Conservation (phyloP, 2,329 filamentous ascomycete genomes). For the Neonectria hederae region DNA sequence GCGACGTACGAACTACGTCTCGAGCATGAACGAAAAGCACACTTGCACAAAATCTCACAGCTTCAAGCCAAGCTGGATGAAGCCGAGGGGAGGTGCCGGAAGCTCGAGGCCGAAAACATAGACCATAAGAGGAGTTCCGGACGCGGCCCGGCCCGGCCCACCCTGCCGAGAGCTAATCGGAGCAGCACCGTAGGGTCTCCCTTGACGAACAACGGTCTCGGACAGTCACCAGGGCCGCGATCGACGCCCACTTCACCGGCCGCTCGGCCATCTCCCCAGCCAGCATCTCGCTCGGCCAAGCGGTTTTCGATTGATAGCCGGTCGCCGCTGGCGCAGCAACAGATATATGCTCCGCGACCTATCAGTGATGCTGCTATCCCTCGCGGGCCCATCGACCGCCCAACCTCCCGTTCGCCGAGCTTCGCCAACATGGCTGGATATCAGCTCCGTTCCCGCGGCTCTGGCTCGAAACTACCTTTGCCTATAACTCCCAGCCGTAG, state of each 20-base stretch:
- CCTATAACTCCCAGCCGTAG: slow-evolving; percentile 51
- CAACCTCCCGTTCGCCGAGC: slow-evolving; percentile 40
- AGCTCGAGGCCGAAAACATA: slow-evolving; percentile 42
- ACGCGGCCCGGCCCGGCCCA: slow-evolving; percentile 26
- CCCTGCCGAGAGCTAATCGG: slow-evolving; percentile 33
- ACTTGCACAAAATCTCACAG: slow-evolving; percentile 45
- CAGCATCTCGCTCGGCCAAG: slow-evolving; percentile 31
- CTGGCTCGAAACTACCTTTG: slow-evolving; percentile 52
- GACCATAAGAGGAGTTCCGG: slow-evolving; percentile 34
- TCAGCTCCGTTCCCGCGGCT: slow-evolving; percentile 47
- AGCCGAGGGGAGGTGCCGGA: slow-evolving; percentile 46
- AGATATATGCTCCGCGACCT: slow-evolving; percentile 23
- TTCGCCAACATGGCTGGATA: slow-evolving; percentile 41
- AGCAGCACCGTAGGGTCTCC: slow-evolving; percentile 29
- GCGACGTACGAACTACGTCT: slow-evolving; percentile 52
- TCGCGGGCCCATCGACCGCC: slow-evolving; percentile 24
- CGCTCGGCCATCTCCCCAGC: slow-evolving; percentile 28
- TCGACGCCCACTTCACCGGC: slow-evolving; percentile 40
- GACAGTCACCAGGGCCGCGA: slow-evolving; percentile 33
- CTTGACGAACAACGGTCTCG: slow-evolving; percentile 25
- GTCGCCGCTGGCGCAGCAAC: slow-evolving; percentile 20
- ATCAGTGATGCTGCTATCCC: slow-evolving; percentile 11
- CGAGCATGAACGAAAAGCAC: slow-evolving; percentile 47
- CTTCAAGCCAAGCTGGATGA: slow-evolving; percentile 49
- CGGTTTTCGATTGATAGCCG: slow-evolving; percentile 26